Conservation (phyloP, 2,329 filamentous ascomycete species). For the Ophidiomyces ophidiicola region DNA sequence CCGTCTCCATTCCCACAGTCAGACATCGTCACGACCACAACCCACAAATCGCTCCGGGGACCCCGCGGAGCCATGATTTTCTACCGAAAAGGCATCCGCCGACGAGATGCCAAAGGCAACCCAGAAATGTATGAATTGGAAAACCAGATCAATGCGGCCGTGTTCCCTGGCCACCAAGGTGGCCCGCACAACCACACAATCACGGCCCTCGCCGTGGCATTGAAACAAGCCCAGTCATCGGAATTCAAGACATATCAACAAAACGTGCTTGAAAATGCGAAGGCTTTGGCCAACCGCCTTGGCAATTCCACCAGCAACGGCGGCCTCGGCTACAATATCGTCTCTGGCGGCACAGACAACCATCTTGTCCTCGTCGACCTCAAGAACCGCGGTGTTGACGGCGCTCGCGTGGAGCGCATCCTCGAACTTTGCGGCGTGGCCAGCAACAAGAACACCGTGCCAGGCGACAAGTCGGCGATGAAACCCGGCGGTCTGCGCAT, state of each 20-base stretch:
- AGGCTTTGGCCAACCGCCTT: slow-evolving; percentile 64
- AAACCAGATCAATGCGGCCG: slow-evolving; percentile 93
- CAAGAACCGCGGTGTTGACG: slow-evolving; percentile 74
- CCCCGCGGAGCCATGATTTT: slow-evolving; percentile 99
- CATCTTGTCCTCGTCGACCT: slow-evolving; percentile 96
- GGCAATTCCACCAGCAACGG: slow-evolving; percentile 58
- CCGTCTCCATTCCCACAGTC: slow-evolving; percentile 85
- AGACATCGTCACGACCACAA: slow-evolving; percentile 95
- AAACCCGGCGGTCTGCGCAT: slow-evolving; percentile 88
- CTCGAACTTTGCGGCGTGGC: slow-evolving; percentile 88
- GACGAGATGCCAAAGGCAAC: slow-evolving; percentile 84
- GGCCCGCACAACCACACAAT: slow-evolving; percentile 99
- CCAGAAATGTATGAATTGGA: slow-evolving; percentile 86
- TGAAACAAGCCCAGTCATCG: slow-evolving; percentile 80
- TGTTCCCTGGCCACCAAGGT: slow-evolving; percentile 97
- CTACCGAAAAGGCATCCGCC: slow-evolving; percentile 93
- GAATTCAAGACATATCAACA: slow-evolving; percentile 94
- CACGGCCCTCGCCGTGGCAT: slow-evolving; percentile 83
- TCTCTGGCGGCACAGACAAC: slow-evolving; percentile 90
- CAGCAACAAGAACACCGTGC: slow-evolving; percentile 98
- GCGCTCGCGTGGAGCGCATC: slow-evolving; percentile 80
- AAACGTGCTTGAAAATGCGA: slow-evolving; percentile 84
- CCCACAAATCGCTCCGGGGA: slow-evolving; percentile 96
- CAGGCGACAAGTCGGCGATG: slow-evolving; percentile 85
- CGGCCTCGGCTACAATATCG: slow-evolving; percentile 78